Base-by-base conservation (phyloP, 257 asterid species). In the Craterostigma plantagineum region DNA sequence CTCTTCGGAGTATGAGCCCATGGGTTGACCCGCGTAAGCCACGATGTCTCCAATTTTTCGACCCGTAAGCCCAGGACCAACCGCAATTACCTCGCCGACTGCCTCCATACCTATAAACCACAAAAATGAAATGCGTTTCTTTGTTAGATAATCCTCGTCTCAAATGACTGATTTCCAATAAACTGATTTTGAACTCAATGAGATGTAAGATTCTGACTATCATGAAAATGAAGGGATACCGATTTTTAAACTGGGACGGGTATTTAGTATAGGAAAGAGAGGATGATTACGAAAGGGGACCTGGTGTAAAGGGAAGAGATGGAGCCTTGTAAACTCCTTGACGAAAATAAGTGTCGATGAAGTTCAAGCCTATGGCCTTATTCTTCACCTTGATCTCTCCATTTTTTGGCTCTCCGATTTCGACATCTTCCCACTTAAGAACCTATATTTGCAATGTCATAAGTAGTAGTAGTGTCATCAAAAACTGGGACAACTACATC, bases 1-100 rank as follows among this genome's bases (percentile, higher is more conserved):
- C 63, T 83, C 92, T 61, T 83, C 99, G 2, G 94, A 72, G 52
- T 90, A 83, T 18, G 96, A 56, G n/a, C 99, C 99, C 84, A 90
- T 72, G 0, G 91, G 81, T 41, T 0, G 1, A 44, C 91, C 91
- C 27, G 92, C 91, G 68, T 80, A 77, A 40, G 82, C 91, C 50
- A 90, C 94, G 52, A 83, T 14, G 63, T 90, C 99, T 53, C 99
- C 99, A 18, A 90, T 69, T 48, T 70, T 46, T 57, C 77, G 55
- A 43, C 87, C 94, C 8, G 94, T 75, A 42, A 75, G 60, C 17
- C 99, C 96, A 4, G 96, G 77, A 42, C 99, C 96, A 17, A 90
- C 84, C 46, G 91, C 91, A 52, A 66, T 72, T 14, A 90, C 96
- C 59, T 58, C 79, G 34, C 99, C 99, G 46, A 68, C 96, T 43